Conservation (phyloP, 1,284 basidiomycete genomes). For the Lentinus polychrous region DNA sequence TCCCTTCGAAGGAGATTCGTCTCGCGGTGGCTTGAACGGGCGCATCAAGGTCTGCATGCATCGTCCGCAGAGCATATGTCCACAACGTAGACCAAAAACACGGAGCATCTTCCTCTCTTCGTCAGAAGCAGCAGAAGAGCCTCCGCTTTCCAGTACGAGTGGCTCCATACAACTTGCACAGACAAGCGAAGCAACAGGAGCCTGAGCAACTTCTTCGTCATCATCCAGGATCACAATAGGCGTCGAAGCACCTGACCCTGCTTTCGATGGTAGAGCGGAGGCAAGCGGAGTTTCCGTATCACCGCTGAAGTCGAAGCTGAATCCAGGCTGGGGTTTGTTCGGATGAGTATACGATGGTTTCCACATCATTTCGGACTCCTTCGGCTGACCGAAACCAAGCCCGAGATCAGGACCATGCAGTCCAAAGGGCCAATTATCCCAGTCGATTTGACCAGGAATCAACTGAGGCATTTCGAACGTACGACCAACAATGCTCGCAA, state of each 20-base stretch:
- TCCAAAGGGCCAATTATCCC: neutral
- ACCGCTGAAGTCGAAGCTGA: slow-evolving; percentile 51
- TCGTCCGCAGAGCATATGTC: slow-evolving; percentile 71
- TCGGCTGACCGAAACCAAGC: slow-evolving; percentile 4
- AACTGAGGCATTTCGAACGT: neutral
- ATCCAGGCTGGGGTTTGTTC: slow-evolving; percentile 43
- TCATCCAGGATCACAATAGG: slow-evolving; percentile 24
- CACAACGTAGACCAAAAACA: slow-evolving; percentile 66
- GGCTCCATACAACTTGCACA: slow-evolving; percentile 58
- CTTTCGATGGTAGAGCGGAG: slow-evolving; percentile 13
- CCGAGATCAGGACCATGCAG: neutral
- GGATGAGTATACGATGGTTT: slow-evolving; percentile 60
- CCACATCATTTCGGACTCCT: slow-evolving; percentile 31
- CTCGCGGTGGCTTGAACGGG: slow-evolving; percentile 27
- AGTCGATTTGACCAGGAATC: neutral
- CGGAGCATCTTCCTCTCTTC: slow-evolving; percentile 33
- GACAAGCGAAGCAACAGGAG: slow-evolving; percentile 32
- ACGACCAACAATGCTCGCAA: no score
- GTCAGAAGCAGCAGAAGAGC: slow-evolving; percentile 19
- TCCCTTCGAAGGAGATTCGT: slow-evolving; percentile 1
- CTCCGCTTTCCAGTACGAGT: slow-evolving; percentile 34
- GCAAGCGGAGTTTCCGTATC: slow-evolving; percentile 9
- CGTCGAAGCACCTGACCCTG: slow-evolving; percentile 29
- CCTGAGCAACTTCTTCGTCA: slow-evolving; percentile 12
- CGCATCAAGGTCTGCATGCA: slow-evolving; percentile 52